Evolutionary conservation across 306 rosid genomes (phyloP).

Genomic region (Quercus gilva): DNA sequence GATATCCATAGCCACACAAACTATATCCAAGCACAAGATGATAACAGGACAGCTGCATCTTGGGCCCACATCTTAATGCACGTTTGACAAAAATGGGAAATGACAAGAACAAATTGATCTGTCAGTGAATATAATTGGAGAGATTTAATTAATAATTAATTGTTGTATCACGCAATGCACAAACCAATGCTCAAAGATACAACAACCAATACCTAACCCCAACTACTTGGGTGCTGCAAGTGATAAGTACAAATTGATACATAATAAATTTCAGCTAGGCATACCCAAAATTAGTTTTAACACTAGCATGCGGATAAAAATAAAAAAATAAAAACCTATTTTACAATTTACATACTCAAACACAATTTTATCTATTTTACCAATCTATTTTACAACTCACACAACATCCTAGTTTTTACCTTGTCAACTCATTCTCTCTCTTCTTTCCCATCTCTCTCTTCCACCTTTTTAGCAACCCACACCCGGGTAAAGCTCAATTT

Average conservation of each 20-base stretch:
- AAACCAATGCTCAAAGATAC: background rate
- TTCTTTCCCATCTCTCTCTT: no score
- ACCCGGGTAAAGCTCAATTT: no score
- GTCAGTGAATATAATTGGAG: background rate
- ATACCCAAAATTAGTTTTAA: background rate
- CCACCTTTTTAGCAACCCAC: no score
- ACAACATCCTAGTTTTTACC: no score
- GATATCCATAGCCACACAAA: slow-evolving; percentile 18
- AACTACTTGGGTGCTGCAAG: background rate
- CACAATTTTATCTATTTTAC: no score
- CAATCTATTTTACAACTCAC: no score
- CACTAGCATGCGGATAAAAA: no score
- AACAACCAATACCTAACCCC: slow-evolving; percentile 19
- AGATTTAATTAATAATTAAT: background rate
- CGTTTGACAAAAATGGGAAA: background rate
- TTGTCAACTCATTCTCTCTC: no score
- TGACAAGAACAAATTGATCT: background rate
- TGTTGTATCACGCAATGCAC: background rate
- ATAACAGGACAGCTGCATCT: background rate
- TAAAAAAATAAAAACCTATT: no score
- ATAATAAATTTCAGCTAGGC: background rate
- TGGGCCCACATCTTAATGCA: background rate
- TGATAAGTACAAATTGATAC: slow-evolving; percentile 3
- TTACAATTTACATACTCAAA: no score
- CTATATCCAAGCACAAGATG: slow-evolving; percentile 8